A percentile compares a stretch with the other conserved stretches of the same genome.
phyloP scores from a whole-genome alignment of 2,329 filamentous ascomycete species.

The Aspergillus ochraceus region DNA sequence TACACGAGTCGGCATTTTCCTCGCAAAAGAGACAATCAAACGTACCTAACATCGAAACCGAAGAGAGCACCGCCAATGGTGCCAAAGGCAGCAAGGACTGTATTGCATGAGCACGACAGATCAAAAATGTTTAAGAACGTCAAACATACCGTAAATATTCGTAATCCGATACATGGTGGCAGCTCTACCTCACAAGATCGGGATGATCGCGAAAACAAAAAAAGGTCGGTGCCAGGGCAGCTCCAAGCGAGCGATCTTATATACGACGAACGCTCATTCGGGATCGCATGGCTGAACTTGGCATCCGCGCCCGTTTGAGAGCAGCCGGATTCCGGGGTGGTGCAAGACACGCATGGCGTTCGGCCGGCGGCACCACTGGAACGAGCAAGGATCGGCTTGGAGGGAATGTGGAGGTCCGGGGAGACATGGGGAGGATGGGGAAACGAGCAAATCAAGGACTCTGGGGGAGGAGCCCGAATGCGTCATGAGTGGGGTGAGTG shows the following conservation, averaged over 20 bases:
- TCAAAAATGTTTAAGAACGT: background rate
- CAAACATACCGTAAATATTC: conserved; percentile 21
- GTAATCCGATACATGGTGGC: conserved; percentile 22
- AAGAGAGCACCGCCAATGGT: conserved; percentile 59
- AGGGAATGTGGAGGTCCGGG: conserved; percentile 19
- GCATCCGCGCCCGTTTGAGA: background rate
- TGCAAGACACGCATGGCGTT: conserved; percentile 12
- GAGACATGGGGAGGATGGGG: conserved; percentile 2
- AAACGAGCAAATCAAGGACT: conserved; percentile 14
- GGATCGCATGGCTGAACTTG: background rate
- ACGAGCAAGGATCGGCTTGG: conserved; percentile 13
- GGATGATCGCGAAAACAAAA: background rate
- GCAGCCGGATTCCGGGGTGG: conserved; percentile 6
- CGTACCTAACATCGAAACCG: conserved; percentile 60
- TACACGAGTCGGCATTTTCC: conserved; percentile 11
- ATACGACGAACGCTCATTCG: conserved; percentile 1
- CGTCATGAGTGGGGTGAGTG: conserved; percentile 12
- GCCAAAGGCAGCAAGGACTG: conserved; percentile 55
- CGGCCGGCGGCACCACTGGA: conserved; percentile 4
- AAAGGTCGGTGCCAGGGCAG: background rate
- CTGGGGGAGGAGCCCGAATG: conserved; percentile 4
- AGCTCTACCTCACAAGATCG: background rate
- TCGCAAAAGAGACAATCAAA: conserved; percentile 25
- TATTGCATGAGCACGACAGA: background rate
- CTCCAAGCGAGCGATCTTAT: background rate